These are phyloP conservation scores for Pyracantha coccinea DNA, from an alignment of 331 rosid genomes.

Conservation along the genomic window DNA sequence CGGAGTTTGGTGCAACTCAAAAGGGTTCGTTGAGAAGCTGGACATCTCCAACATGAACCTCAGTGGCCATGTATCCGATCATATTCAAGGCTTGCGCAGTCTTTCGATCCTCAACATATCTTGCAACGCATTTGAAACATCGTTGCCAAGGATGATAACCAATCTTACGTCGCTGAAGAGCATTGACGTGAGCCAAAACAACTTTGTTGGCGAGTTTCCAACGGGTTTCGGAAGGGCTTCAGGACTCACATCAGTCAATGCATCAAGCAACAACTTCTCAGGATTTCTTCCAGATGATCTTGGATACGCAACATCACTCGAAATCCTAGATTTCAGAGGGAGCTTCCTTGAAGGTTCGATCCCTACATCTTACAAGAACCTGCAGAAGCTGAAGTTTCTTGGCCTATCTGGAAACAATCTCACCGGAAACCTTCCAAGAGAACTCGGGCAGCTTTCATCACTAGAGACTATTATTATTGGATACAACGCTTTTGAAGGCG, in stretches of 20 bases:
- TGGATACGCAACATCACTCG: constrained; percentile 60
- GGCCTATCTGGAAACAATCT: constrained; percentile 86
- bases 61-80: constrained; percentile 54
- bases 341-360: constrained; percentile 71
- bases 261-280: constrained; percentile 69
- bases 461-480: constrained; percentile 72
- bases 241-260: constrained; percentile 48
- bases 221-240: constrained; percentile 51
- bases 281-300: constrained; percentile 78
- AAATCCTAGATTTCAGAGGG: constrained; percentile 74
- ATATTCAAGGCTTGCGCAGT: constrained; percentile 41
- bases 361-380: constrained; percentile 50
- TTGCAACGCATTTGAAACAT: constrained; percentile 50
- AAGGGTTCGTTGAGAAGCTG: constrained; percentile 49
- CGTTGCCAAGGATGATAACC: constrained; percentile 49
- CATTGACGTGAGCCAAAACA: constrained; percentile 81
- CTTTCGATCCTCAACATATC: constrained; percentile 50
- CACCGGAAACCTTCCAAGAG: constrained; percentile 55
- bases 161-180: constrained; percentile 46
- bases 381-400: constrained; percentile 65
- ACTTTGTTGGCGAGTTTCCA: constrained; percentile 68
- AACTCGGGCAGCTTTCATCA: constrained; percentile 55
- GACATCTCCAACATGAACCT: constrained; percentile 82
- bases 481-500: constrained; percentile 72
- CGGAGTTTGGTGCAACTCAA: constrained; percentile 64